Conservation (phyloP, 768 basidiomycete genomes). For the Cystobasidium ongulense region DNA sequence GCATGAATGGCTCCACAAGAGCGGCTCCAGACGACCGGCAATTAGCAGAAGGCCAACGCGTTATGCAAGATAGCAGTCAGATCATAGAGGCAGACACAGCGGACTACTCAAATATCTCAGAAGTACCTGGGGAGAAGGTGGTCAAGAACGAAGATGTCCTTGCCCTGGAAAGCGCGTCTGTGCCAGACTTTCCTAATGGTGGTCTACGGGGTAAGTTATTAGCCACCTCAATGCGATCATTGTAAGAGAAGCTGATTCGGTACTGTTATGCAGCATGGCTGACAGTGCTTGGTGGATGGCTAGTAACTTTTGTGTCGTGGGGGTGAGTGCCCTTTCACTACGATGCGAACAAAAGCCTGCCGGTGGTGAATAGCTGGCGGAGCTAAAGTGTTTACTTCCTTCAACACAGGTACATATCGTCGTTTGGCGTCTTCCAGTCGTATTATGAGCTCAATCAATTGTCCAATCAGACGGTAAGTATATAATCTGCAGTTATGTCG, state of each 20-base stretch:
- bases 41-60: too few relatives aligned
- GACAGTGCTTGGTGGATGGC: background rate
- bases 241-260: background rate
- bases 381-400: background rate
- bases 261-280: slow-evolving; percentile 14
- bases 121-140: background rate
- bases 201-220: background rate
- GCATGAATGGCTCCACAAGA: background rate
- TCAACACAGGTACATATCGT: slow-evolving; percentile 32
- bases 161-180: background rate
- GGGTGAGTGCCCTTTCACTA: background rate
- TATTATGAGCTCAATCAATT: slow-evolving; percentile 37
- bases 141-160: background rate
- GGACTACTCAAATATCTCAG: background rate
- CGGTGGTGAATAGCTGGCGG: background rate
- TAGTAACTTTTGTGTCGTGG: background rate
- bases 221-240: background rate
- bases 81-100: background rate
- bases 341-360: background rate
- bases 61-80: background rate
- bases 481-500: background rate
- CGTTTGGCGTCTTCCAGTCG: slow-evolving; percentile 35
- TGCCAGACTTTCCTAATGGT: slow-evolving; percentile 16
- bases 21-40: too few relatives aligned
- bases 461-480: slow-evolving; percentile 2